Base-by-base conservation (phyloP, 2,329 filamentous ascomycete genomes). In the Teratosphaeria destructans region DNA sequence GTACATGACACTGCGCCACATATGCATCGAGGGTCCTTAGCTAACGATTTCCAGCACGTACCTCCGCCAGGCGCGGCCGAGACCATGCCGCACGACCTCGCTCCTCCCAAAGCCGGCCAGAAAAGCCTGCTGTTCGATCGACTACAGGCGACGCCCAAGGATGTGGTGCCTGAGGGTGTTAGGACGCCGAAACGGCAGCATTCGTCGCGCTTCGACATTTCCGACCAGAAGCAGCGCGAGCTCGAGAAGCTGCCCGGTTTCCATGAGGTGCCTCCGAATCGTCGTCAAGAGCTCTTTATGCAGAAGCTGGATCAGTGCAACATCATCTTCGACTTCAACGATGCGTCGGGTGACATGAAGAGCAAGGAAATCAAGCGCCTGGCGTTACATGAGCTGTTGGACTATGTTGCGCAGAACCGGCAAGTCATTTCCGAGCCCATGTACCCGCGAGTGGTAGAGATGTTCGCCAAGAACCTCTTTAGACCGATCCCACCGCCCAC, bases 231-330 rank as follows among this genome's bases (percentile, higher is more conserved):
- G 62, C 82, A 85, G 74, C 85, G 94, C 70, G 94, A 99, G 75
- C 81, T 99, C 56, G 94, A 99, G 75, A 99, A 99, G 77, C 81
- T 99, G 27, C 93, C 94, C 1, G 94, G 94, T 39, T 99, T 99
- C 76, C 94, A 99, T 71, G 94, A 99, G 76, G 94, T 97, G 29
- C 89, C 93, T 11, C 94, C 94, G 16, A 95, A 95, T 73, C 86
- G 93, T 64, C 85, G 94, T 63, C 92, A 96, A 76, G 93, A 97
- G 68, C 83, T 99, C 19, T 99, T 99, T 77, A 96, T 99, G 92
- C 92, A 97, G 73, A 99, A 99, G 81, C 94, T 99, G 68, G 94
- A 97, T 70, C 94, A 99, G 75, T 99, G 94, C 80, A 99, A 99
- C 73, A 95, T 99, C 79, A 99, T 99, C 70, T 99, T 99, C 73